Evolutionary conservation across 169 alveolate species (phyloP).

Genomic region (Perkinsus marinus): DNA sequence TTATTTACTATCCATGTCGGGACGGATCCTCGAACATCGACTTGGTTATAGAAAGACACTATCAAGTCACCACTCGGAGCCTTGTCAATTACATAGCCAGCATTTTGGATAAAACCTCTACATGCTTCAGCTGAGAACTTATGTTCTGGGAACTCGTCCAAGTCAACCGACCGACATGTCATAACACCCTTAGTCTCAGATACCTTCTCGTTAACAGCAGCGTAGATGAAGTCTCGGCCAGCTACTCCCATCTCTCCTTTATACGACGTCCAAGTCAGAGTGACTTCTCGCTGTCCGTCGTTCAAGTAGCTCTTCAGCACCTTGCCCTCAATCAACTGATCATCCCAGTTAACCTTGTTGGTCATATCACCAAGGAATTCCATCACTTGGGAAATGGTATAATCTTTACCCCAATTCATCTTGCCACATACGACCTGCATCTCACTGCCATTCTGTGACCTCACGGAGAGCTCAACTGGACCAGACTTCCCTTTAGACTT

Average conservation of each 20-base stretch:
- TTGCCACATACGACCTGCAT: background rate
- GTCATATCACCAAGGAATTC: background rate
- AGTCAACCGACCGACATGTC: background rate
- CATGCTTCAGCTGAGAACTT: background rate
- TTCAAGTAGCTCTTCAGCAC: background rate
- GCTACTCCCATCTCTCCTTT: background rate
- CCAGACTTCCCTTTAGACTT: background rate
- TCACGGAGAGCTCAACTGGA: background rate
- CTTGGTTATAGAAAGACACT: background rate
- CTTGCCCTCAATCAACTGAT: background rate
- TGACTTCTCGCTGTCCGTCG: background rate
- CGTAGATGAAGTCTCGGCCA: background rate
- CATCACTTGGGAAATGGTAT: background rate
- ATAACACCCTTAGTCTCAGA: background rate
- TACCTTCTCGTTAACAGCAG: background rate
- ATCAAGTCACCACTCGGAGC: background rate
- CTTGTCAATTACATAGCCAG: background rate
- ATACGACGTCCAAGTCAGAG: background rate
- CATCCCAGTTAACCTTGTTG: background rate
- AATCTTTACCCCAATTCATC: background rate
- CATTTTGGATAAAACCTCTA: background rate
- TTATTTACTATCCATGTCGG: background rate
- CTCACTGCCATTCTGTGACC: background rate
- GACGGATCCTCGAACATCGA: background rate
- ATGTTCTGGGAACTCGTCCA: background rate